A percentile compares a stretch with the other conserved stretches of the same genome.
phyloP scores from a whole-genome alignment of 306 rosid species.

The Corylus avellana region DNA sequence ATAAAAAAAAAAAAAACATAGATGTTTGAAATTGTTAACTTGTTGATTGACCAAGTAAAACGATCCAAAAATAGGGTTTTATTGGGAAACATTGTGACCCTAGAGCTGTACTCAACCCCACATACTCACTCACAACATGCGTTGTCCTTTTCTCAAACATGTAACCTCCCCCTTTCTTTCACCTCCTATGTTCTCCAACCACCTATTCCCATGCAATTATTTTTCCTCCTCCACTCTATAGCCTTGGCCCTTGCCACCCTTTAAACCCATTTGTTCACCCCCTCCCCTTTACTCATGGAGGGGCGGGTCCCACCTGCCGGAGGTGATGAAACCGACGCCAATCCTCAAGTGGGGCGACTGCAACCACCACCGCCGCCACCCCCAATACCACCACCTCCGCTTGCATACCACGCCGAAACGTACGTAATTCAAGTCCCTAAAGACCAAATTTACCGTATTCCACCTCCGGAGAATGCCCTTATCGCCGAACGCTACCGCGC shows the following conservation, averaged over 20 bases:
- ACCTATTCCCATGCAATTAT: constrained; percentile 19
- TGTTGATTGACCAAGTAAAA: constrained; percentile 2
- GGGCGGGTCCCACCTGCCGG: constrained; percentile 31
- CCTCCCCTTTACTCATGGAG: constrained; percentile 46
- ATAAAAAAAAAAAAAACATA: background rate
- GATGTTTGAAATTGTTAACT: background rate
- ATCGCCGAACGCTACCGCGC: constrained; percentile 36
- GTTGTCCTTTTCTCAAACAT: background rate
- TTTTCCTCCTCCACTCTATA: background rate
- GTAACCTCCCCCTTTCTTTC: no score
- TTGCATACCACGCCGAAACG: constrained; percentile 6
- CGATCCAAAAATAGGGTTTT: background rate
- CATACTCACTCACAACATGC: background rate
- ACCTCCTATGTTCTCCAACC: background rate
- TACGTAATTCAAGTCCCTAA: constrained; percentile 69
- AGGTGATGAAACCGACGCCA: background rate
- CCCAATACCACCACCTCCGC: background rate
- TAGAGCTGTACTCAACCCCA: background rate
- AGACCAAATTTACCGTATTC: constrained; percentile 62
- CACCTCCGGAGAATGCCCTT: constrained; percentile 55
- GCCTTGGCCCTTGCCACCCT: background rate
- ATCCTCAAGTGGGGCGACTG: background rate
- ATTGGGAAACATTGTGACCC: background rate
- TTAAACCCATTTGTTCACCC: constrained; percentile 18
- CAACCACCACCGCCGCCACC: background rate